Base-by-base conservation (phyloP, 495 filamentous ascomycete genomes). In the Aspergillus ostianus region DNA sequence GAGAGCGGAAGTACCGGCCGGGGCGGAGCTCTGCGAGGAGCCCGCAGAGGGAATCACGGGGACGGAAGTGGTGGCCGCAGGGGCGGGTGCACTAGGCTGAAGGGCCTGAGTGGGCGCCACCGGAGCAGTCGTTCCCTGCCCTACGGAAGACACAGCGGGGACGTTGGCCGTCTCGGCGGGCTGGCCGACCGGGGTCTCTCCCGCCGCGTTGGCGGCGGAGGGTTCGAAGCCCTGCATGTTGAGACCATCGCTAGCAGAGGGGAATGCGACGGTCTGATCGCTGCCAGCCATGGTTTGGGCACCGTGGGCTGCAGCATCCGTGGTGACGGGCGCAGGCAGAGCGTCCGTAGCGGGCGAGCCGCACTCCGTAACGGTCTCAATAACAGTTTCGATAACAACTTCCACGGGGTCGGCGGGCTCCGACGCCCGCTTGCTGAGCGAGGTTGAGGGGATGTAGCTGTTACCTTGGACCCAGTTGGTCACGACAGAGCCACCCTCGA, bases 401-500 rank as follows among this genome's bases (percentile, higher is more conserved):
- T 60, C 56, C 1, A 64, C 58, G 3, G 64, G 61, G 26, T 61
- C 55, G 5, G 51, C n/a, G 47, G 23, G 21, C 27, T 52, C 45
- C n/a, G 15, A 54, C 17, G 58, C 66, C 18, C 73, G 73, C 68
- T 74, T 75, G 54, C 61, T 59, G 47, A 58, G 23, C 10, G 66
- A 58, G 10, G 64, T 64, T 2, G 65, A 64, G 2, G 77, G 73
- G 18, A 77, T 77, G 70, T 94, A 94, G 23, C 79, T 76, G 50
- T 84, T 84, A 17, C 92, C 92, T 73, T 96, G 92, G 6, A 86
- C 80, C 74, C 85, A 97, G 59, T 84, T 87, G 19, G 73, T 70
- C 52, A 97, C 80, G 52, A 86, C 85, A 18, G 85, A 79, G 56
- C 89, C 88, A 62, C 93, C 93, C 18, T 77, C 71, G 18, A 96